Evolutionary conservation across 2,329 filamentous ascomycete genomes (phyloP).

Genomic region (Ascochyta viciae-villosae): DNA sequence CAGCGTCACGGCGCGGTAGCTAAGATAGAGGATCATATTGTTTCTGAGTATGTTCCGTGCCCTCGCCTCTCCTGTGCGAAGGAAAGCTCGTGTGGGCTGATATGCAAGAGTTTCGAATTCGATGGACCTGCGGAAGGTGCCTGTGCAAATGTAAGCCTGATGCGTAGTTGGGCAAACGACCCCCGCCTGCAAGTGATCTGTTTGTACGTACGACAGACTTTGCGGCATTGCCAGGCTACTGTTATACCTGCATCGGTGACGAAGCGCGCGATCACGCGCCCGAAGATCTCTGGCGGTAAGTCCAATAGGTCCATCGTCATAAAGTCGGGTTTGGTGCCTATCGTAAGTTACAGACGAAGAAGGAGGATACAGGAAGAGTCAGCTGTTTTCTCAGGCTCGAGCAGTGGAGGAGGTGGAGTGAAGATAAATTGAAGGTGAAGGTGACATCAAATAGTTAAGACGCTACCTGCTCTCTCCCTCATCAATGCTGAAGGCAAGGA

Average conservation of each 20-base stretch:
- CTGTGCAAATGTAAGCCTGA: not conserved
- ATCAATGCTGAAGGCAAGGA: too few relatives aligned
- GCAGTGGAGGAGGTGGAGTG: too few relatives aligned
- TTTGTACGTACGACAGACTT: not conserved
- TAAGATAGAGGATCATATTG: not conserved
- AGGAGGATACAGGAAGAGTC: too few relatives aligned
- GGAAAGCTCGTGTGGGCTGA: not conserved
- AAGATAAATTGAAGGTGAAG: too few relatives aligned
- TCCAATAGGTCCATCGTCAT: not conserved
- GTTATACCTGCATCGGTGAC: not conserved
- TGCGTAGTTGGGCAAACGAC: not conserved
- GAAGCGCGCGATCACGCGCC: not conserved
- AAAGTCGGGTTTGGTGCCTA: too few relatives aligned
- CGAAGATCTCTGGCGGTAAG: not conserved
- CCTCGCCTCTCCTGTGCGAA: not conserved
- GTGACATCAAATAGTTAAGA: too few relatives aligned
- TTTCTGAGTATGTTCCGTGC: not conserved
- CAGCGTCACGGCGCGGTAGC: not conserved
- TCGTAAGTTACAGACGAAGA: too few relatives aligned
- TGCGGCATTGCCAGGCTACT: not conserved
- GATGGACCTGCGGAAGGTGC: not conserved
- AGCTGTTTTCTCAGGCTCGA: too few relatives aligned
- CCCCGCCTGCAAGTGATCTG: not conserved
- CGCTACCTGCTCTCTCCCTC: too few relatives aligned
- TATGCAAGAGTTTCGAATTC: not conserved